These are phyloP conservation scores for Colletotrichum sojae DNA, from an alignment of 2,329 filamentous ascomycete species.

Conservation along the genomic window DNA sequence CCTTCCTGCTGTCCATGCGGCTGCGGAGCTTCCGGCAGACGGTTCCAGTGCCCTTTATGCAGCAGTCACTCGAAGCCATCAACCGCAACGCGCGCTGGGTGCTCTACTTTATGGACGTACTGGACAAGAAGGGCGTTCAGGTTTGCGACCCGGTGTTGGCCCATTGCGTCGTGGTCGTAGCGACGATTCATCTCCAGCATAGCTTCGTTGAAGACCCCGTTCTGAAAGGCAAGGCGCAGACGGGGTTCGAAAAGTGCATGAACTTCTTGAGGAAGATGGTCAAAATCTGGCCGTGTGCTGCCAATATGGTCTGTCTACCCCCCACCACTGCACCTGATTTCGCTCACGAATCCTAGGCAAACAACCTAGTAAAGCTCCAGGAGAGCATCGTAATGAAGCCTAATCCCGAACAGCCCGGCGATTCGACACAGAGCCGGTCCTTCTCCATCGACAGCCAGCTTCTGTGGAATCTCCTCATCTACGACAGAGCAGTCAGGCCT, in stretches of 20 bases:
- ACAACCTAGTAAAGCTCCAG: slow-evolving; percentile 49
- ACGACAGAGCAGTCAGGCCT: slow-evolving; percentile 50
- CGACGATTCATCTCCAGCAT: slow-evolving; percentile 67
- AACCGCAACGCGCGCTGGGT: slow-evolving; percentile 67
- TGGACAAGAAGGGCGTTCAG: slow-evolving; percentile 57
- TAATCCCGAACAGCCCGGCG: not conserved
- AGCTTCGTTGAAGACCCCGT: slow-evolving; percentile 57
- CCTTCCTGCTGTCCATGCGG: slow-evolving; percentile 66
- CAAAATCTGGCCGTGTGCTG: slow-evolving; percentile 44
- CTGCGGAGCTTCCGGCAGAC: slow-evolving; percentile 65
- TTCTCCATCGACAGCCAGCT: slow-evolving; percentile 52
- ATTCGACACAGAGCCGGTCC: slow-evolving; percentile 22
- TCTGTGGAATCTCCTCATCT: slow-evolving; percentile 54
- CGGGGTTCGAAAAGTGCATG: slow-evolving; percentile 48
- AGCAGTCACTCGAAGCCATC: slow-evolving; percentile 66
- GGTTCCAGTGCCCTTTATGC: slow-evolving; percentile 68
- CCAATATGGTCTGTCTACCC: slow-evolving; percentile 44
- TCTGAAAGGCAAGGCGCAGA: slow-evolving; percentile 44
- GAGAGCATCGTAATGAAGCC: slow-evolving; percentile 48
- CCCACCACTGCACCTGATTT: not conserved
- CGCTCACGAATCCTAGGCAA: slow-evolving; percentile 31
- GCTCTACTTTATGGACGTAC: slow-evolving; percentile 64
- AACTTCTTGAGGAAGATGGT: slow-evolving; percentile 45
- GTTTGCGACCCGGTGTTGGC: slow-evolving; percentile 53
- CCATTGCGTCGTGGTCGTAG: slow-evolving; percentile 66